Evolutionary conservation across 139 green algal genomes (phyloP), one percentile per base, ranked within the genome.

Genomic region (Tetradesmus obliquus): DNA sequence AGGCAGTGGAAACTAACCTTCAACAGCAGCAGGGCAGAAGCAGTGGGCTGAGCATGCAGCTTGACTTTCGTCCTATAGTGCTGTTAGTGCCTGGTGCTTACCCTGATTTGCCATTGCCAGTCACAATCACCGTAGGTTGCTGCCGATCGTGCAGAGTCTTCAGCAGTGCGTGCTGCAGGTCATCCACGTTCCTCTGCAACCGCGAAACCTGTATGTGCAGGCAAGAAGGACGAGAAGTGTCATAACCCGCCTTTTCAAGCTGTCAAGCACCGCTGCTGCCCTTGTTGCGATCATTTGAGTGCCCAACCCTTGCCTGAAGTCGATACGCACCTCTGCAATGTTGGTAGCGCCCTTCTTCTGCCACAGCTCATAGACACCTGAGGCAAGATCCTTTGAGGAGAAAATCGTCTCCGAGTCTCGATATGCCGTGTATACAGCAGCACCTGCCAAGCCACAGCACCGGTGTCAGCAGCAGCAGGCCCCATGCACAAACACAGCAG

Each of bases 121-220:
- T 58, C 22, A 80, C 22, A 5, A 92, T 89, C 0, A 92, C 89
- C 9, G 89, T 92, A 3, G 81, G 89, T n/a, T 88, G 89, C 62
- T 87, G 76, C 1, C 81, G 32, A 22, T 92, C 82, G 83, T 92
- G 89, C 66, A 92, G 66, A 6, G 66, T 72, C 82, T 84, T 92
- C 8, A 92, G 82, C 20, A 92, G 89, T 51, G 89, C 89, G 84
- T 82, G 22, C 82, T 92, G 89, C 82, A 92, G 66, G 82, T 92
- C 89, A 72, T 92, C 89, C 13, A 92, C 82, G 13, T 92, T 88
- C 62, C 76, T 88, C 24, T 92, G 89, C 51, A 92, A n/a, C 24
- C 89, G 84, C 24, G 82, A 89, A 5, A 92, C 69, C 89, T 92
- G 60, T 51, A 32, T 69, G 2, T 85, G 55, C 20, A 91, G 54